Evolutionary conservation across 73 alveolate genomes (phyloP), one percentile per base, ranked within the genome.

Genomic region (Diophrys sp.): DNA sequence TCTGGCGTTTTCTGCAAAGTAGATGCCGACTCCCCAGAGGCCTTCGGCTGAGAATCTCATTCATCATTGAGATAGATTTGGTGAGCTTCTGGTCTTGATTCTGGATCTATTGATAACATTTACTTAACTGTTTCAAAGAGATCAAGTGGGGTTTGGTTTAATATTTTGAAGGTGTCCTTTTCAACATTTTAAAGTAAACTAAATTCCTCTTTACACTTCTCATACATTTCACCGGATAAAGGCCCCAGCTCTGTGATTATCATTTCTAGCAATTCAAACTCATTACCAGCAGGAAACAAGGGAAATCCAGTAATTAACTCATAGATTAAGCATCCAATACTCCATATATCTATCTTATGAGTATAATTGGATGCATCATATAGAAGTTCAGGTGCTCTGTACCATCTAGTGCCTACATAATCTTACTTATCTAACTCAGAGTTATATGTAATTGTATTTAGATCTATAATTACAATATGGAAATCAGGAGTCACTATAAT

Each of bases 361-460:
- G 91, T 89, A 85, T 96, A 95, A 54, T 93, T 87, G 31, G 85
- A 88, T 8, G 78, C 80, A 2, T 97, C 98, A 62, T 95, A 81
- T 31, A 95, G 83, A 62, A 94, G 88, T 78, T 94, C 99, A 2
- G 99, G 99, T 2, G 99, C 98, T 56, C 99, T 70, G 87, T 97
- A 97, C 96, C 99, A 97, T 71, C 94, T 78, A 31, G 98, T 95
- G 8, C 90, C 97, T 0, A 95, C 98, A 78, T 89, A 79, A 75
- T 75, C 67, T 30, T 97, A 78, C 77, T 93, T 95, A 72, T 75
- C 68, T 33, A 81, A 87, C 76, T 85, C 53, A 24, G n/a, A n/a
- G n/a, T n/a, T n/a, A n/a, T n/a, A n/a, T n/a, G n/a, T n/a, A n/a
- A n/a, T n/a, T n/a, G n/a, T n/a, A n/a, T n/a, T n/a, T n/a, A n/a